Evolutionary conservation across 192 early-diverging fungal genomes (phyloP).

Genomic region (Coemansia sp.): DNA sequence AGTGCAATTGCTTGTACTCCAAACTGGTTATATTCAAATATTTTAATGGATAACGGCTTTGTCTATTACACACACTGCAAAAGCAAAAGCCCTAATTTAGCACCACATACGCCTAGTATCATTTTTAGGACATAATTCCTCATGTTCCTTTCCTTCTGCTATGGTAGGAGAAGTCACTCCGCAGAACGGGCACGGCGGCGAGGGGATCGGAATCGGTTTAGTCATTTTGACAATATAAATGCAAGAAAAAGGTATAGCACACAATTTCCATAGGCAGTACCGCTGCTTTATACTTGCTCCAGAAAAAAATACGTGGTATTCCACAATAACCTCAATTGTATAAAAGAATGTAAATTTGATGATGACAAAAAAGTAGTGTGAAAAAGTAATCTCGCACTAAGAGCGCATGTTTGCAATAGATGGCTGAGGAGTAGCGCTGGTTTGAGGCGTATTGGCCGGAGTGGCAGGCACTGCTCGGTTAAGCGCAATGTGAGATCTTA

Average conservation of each 20-base stretch:
- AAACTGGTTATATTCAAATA: too few relatives aligned
- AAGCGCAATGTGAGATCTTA: slow-evolving; percentile 84
- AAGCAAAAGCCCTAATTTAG: too few relatives aligned
- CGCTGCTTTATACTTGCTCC: too few relatives aligned
- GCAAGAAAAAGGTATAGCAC: neutral
- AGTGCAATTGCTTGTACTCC: too few relatives aligned
- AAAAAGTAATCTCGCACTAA: neutral
- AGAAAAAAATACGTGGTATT: neutral
- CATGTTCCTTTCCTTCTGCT: too few relatives aligned
- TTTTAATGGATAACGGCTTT: too few relatives aligned
- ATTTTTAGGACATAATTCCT: too few relatives aligned
- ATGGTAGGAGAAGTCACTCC: neutral
- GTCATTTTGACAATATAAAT: neutral
- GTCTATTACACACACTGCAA: too few relatives aligned
- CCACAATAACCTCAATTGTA: neutral
- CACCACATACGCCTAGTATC: too few relatives aligned
- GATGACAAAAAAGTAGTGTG: neutral
- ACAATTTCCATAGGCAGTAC: too few relatives aligned
- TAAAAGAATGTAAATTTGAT: slow-evolving; percentile 1
- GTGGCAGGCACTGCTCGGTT: slow-evolving; percentile 66
- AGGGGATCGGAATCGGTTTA: neutral
- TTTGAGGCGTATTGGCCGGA: slow-evolving; percentile 25
- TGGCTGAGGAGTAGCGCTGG: slow-evolving; percentile 17
- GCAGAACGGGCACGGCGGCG: neutral
- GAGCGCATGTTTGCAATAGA: slow-evolving; percentile 17